phyloP scores from a whole-genome alignment of 192 early-diverging fungal species.

The Coemansia sp. region DNA sequence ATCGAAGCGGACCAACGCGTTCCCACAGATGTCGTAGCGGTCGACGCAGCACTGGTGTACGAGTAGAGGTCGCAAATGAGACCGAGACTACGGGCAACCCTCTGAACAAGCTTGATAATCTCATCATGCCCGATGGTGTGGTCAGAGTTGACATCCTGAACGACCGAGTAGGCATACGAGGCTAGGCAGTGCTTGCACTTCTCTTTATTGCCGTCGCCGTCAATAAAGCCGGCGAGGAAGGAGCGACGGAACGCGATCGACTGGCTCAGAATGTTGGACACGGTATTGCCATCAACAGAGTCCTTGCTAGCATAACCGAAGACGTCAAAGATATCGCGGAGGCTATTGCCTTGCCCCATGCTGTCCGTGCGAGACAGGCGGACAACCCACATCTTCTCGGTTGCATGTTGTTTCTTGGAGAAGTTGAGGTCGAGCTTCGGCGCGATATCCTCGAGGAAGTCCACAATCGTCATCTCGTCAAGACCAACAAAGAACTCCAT shows the following conservation, averaged over 20 bases:
- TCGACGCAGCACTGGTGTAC: slow-evolving; percentile 5
- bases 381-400: not conserved
- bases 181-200: slow-evolving; percentile 5
- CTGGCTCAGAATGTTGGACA: slow-evolving; percentile 1
- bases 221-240: slow-evolving; percentile 16
- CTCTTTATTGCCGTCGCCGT: not conserved
- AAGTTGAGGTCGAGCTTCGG: slow-evolving; percentile 5
- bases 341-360: slow-evolving; percentile 1
- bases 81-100: slow-evolving; percentile 16
- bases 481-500: slow-evolving; percentile 9
- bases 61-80: slow-evolving; percentile 16
- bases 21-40: slow-evolving; percentile 5
- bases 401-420: not conserved
- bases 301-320: not conserved
- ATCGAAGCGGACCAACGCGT: slow-evolving; percentile 4
- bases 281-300: not conserved
- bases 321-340: not conserved
- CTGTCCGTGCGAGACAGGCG: not conserved
- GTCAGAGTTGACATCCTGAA: slow-evolving; percentile 6
- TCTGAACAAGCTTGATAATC: slow-evolving; percentile 11
- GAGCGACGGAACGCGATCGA: slow-evolving; percentile 12
- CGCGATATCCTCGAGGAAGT: slow-evolving; percentile 15
- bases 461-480: slow-evolving; percentile 1
- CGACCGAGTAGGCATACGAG: slow-evolving; percentile 4
- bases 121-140: slow-evolving; percentile 5